These are phyloP conservation scores for Lizonia empirigonia DNA, from an alignment of 2,329 filamentous ascomycete genomes.

Conservation along the genomic window DNA sequence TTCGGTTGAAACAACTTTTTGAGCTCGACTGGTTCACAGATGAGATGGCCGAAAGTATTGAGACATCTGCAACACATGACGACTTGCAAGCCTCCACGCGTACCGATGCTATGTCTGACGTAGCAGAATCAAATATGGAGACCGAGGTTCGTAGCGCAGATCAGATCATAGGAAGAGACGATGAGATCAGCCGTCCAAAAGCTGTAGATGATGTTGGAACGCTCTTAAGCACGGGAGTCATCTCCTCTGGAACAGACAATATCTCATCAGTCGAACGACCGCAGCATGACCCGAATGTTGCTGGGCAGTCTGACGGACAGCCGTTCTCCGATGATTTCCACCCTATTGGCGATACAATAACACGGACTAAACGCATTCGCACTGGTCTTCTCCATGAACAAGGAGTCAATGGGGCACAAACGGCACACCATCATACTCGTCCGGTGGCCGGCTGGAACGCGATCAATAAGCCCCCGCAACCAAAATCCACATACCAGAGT, in stretches of 20 bases:
- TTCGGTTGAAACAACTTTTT: slow-evolving; percentile 47
- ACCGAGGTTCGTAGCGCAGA: not conserved
- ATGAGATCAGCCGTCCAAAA: too few relatives aligned
- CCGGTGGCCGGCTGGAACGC: slow-evolving; percentile 21
- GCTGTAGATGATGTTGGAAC: not conserved
- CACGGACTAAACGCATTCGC: not conserved
- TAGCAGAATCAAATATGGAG: not conserved
- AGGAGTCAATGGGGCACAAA: not conserved
- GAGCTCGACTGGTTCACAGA: slow-evolving; percentile 45
- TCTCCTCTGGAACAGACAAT: not conserved
- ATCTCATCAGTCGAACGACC: not conserved
- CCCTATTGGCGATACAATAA: not conserved
- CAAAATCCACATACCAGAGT: slow-evolving; percentile 20
- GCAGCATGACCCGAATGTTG: not conserved
- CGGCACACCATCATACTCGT: not conserved
- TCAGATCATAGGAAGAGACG: not conserved
- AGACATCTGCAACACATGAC: not conserved
- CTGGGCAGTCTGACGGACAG: not conserved
- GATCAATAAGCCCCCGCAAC: slow-evolving; percentile 21
- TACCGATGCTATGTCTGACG: not conserved
- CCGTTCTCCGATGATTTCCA: not conserved
- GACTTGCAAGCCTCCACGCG: not conserved
- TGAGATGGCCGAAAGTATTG: not conserved
- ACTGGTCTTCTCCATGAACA: not conserved
- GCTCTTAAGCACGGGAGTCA: too few relatives aligned